phyloP scores from a whole-genome alignment of 345 rosid genomes.

The Sisymbrium irio region DNA sequence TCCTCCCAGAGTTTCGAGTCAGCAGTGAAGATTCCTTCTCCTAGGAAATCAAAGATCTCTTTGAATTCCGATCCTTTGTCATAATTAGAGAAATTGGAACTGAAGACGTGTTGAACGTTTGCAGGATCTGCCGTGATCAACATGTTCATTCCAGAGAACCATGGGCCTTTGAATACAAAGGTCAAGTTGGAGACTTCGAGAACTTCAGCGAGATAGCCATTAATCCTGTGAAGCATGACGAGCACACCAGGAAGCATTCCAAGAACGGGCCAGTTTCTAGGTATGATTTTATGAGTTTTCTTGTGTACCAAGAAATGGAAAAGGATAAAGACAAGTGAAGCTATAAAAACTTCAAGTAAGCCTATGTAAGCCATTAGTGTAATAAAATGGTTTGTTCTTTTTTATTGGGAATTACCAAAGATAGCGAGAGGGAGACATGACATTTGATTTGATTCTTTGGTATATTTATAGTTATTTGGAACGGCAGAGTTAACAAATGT shows the following conservation, averaged over 20 bases:
- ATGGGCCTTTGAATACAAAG: slow-evolving; percentile 32
- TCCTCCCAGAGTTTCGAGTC: slow-evolving; percentile 37
- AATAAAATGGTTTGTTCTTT: background rate
- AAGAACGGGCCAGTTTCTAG: slow-evolving; percentile 34
- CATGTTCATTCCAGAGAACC: slow-evolving; percentile 32
- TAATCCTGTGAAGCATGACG: slow-evolving; percentile 10
- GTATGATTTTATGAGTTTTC: slow-evolving; percentile 14
- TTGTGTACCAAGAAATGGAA: slow-evolving; percentile 28
- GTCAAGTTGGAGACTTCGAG: slow-evolving; percentile 27
- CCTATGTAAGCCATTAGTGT: slow-evolving; percentile 23
- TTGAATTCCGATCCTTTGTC: slow-evolving; percentile 38
- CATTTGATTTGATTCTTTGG: background rate
- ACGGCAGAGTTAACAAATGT: background rate
- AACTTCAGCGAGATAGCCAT: slow-evolving; percentile 18
- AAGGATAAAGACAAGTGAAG: slow-evolving; percentile 7
- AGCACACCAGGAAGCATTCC: slow-evolving; percentile 34
- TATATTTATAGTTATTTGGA: slow-evolving; percentile 5
- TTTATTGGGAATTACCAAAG: background rate
- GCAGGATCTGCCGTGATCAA: slow-evolving; percentile 34
- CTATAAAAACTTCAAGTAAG: slow-evolving; percentile 24
- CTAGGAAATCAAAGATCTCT: slow-evolving; percentile 34
- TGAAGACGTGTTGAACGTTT: slow-evolving; percentile 34
- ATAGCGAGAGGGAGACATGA: background rate
- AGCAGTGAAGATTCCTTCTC: slow-evolving; percentile 40
- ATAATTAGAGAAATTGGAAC: slow-evolving; percentile 33